Conservation (phyloP, 73 alveolate genomes). For the Paramecium tetraurelia region DNA sequence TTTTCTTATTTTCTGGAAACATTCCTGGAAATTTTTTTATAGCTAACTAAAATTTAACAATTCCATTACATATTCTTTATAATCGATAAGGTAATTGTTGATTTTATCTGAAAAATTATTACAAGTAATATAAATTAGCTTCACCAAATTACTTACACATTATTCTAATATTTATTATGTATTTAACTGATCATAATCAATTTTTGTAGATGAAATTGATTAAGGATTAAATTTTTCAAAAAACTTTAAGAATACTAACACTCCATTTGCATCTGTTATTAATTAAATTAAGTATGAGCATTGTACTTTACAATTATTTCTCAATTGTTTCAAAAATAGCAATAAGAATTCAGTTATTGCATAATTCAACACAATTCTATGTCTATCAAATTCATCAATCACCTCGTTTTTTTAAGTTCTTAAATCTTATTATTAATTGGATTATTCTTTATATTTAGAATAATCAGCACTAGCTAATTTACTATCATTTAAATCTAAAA, state of each 20-base stretch:
- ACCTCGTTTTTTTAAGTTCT: constrained; percentile 46
- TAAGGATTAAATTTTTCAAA: constrained; percentile 53
- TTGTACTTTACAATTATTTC: constrained; percentile 68
- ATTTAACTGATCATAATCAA: not conserved
- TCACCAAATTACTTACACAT: constrained; percentile 31
- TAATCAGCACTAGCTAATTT: constrained; percentile 13
- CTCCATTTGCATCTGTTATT: constrained; percentile 86
- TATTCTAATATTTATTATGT: constrained; percentile 14
- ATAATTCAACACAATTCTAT: constrained; percentile 67
- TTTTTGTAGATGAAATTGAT: not conserved
- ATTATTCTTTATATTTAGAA: constrained; percentile 23
- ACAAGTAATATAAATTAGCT: constrained; percentile 54
- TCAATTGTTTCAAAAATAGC: constrained; percentile 62
- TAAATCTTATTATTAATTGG: constrained; percentile 14
- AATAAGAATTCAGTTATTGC: constrained; percentile 69
- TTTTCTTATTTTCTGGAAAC: constrained; percentile 46
- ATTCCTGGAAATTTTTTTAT: constrained; percentile 26
- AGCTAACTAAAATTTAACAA: not conserved
- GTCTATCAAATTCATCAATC: constrained; percentile 69
- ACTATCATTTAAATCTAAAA: not conserved
- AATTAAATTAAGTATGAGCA: constrained; percentile 67
- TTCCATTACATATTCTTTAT: constrained; percentile 50
- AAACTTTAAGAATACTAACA: constrained; percentile 75
- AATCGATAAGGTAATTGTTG: constrained; percentile 33
- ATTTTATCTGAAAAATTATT: constrained; percentile 61